Evolutionary conservation across 805 yeast species (phyloP).

Genomic region (Ogataea siamensis): DNA sequence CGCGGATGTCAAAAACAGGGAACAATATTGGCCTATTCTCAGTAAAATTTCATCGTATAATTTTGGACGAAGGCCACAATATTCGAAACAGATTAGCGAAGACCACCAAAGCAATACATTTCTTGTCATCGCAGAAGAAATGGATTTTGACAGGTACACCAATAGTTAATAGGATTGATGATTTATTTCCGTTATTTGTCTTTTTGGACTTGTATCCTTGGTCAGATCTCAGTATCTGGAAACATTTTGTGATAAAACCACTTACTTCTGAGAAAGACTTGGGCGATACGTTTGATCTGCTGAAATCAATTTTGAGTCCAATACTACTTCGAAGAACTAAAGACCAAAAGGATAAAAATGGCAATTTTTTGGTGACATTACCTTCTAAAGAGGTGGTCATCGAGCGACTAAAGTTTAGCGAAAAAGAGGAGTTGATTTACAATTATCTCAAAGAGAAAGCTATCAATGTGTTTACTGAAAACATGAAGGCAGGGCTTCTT

Average conservation of each 20-base stretch:
- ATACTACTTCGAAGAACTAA: conserved; percentile 82
- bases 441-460: conserved; percentile 68
- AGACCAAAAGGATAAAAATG: conserved; percentile 71
- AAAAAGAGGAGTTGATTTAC: conserved; percentile 64
- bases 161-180: conserved; percentile 83
- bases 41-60: conserved; percentile 67
- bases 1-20: conserved; percentile 38
- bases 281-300: conserved; percentile 72
- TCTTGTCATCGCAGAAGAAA: conserved; percentile 58
- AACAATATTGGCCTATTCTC: conserved; percentile 58
- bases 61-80: conserved; percentile 85
- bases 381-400: conserved; percentile 75
- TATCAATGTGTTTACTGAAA: conserved; percentile 55
- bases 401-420: conserved; percentile 64
- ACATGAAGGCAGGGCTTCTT: conserved; percentile 63
- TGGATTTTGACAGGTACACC: conserved; percentile 96
- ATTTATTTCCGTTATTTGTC: conserved; percentile 71
- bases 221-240: conserved; percentile 84
- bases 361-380: conserved; percentile 67
- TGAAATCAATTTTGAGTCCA: conserved; percentile 84
- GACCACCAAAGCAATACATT: conserved; percentile 75
- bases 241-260: conserved; percentile 77
- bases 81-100: conserved; percentile 77
- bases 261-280: conserved; percentile 67
- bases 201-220: conserved; percentile 85